Base-by-base conservation (phyloP, 129 eudicot genomes). In the Silybum marianum region DNA sequence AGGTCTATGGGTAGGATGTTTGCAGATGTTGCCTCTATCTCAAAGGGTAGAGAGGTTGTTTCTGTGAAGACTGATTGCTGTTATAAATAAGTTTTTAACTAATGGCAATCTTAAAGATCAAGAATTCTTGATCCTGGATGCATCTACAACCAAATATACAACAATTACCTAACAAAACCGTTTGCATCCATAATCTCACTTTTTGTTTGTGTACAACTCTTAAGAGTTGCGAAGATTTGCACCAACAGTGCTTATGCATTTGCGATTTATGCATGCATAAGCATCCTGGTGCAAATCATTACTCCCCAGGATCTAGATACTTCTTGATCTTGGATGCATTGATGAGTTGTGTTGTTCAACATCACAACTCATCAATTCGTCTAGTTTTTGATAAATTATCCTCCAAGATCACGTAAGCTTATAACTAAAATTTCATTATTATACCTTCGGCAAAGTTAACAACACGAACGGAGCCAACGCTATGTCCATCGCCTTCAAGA, bases 401-500 rank as follows among this genome's bases (percentile, higher is more conserved):
- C 22, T 51, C 63, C 21, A 51, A 51, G 63, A 51, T 51, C 63
- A 51, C 16, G 22, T 51, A 51, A 51, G 22, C 63, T 51, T 7
- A 32, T 58, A 58, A 58, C 66, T 24, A 8, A 8, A 28, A 26
- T 46, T 51, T 4, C 14, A 48, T 42, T 16, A 69, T 23, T 24
- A 25, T 89, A 94, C 98, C 98, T 79, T 89, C 91, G 25, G 90
- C 85, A 73, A 81, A 94, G 44, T 83, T 82, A 77, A 92, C 74
- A n/a, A 89, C 60, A 48, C 92, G 96, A 74, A 92, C 77, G 11
- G 97, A 90, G 51, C 96, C 97, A 72, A 83, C 91, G 19, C 97
- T 81, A 10, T 73, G 79, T 48, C 97, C 98, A 69, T 94, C 95
- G 30, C 98, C 97, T 83, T 94, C 97, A 77, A 94, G 73, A 34